These are phyloP conservation scores for Cladorrhinum sp. DNA, from an alignment of 2,329 filamentous ascomycete species.

Conservation along the genomic window DNA sequence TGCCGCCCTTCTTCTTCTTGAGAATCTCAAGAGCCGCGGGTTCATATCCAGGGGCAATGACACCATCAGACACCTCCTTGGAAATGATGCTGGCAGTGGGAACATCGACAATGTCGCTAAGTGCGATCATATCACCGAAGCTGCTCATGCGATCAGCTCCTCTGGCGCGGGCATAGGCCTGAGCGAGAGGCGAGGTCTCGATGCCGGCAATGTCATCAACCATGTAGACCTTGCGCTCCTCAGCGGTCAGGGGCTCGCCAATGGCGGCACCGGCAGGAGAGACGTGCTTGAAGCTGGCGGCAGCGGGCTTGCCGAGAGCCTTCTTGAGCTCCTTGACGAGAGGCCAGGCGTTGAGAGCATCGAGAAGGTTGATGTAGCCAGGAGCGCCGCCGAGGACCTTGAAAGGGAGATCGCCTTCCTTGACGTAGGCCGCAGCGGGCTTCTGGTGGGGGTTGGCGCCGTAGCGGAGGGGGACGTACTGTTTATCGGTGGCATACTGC, in stretches of 20 bases:
- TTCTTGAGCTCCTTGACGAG: slow-evolving; percentile 93
- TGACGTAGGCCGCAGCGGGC: slow-evolving; percentile 80
- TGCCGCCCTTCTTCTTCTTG: slow-evolving; percentile 96
- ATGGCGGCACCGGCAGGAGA: slow-evolving; percentile 95
- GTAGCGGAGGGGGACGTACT: slow-evolving; percentile 85
- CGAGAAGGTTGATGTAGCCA: slow-evolving; percentile 95
- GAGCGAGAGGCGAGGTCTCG: slow-evolving; percentile 79
- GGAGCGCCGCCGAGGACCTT: slow-evolving; percentile 87
- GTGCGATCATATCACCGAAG: slow-evolving; percentile 93
- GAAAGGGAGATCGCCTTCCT: slow-evolving; percentile 78
- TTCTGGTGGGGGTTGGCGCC: slow-evolving; percentile 98
- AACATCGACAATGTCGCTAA: slow-evolving; percentile 86
- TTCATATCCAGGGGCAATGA: slow-evolving; percentile 86
- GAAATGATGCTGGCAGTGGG: slow-evolving; percentile 97
- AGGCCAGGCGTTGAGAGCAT: slow-evolving; percentile 94
- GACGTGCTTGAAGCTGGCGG: slow-evolving; percentile 98
- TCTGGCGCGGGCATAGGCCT: slow-evolving; percentile 92
- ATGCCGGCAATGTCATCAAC: slow-evolving; percentile 92
- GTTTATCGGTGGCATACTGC: slow-evolving; percentile 81
- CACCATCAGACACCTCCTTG: slow-evolving; percentile 94
- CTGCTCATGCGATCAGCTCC: slow-evolving; percentile 98
- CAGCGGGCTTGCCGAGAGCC: slow-evolving; percentile 82
- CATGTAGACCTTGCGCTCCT: slow-evolving; percentile 97
- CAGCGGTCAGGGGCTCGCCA: slow-evolving; percentile 77
- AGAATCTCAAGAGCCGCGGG: slow-evolving; percentile 85